These are phyloP conservation scores for Protomyces arabidopsidicola DNA, from an alignment of 1,139 yeast species.

Conservation along the genomic window DNA sequence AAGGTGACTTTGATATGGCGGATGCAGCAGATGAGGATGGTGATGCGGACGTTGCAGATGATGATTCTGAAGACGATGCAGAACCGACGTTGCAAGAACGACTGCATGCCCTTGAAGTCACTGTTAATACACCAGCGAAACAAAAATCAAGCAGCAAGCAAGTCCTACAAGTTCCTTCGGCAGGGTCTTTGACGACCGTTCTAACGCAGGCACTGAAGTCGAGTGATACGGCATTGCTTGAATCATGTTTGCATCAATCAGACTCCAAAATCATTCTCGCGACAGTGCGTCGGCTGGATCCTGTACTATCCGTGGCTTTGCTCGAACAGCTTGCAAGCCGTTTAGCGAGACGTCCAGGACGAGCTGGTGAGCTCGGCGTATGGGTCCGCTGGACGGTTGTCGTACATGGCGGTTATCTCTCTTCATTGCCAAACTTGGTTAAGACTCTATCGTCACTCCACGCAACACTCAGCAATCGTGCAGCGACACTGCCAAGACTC, in stretches of 20 bases:
- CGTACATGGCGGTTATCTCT: constrained; percentile 78
- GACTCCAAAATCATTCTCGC: constrained; percentile 70
- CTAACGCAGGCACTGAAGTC: constrained; percentile 44
- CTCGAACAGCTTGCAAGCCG: constrained; percentile 82
- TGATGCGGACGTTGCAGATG: constrained; percentile 37
- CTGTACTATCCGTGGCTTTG: constrained; percentile 66
- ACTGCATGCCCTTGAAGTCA: constrained; percentile 43
- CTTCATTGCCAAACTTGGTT: constrained; percentile 64
- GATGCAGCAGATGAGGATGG: constrained; percentile 51
- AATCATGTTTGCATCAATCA: constrained; percentile 70
- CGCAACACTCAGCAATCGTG: constrained; percentile 67
- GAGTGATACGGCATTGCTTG: constrained; percentile 47
- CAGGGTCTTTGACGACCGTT: constrained; percentile 42
- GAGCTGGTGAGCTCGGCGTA: constrained; percentile 69
- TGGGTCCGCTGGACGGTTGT: constrained; percentile 95
- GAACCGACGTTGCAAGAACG: constrained; percentile 44
- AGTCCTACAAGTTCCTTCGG: constrained; percentile 31
- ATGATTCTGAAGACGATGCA: constrained; percentile 37
- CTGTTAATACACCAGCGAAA: constrained; percentile 34
- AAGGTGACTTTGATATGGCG: constrained; percentile 43
- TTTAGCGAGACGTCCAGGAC: constrained; percentile 60
- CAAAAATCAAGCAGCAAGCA: constrained; percentile 27
- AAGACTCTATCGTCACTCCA: constrained; percentile 70
- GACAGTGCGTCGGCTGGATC: constrained; percentile 65
- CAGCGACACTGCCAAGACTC: constrained; percentile 70